Conservation (phyloP, 169 alveolate species). For the Eimeria praecox region DNA sequence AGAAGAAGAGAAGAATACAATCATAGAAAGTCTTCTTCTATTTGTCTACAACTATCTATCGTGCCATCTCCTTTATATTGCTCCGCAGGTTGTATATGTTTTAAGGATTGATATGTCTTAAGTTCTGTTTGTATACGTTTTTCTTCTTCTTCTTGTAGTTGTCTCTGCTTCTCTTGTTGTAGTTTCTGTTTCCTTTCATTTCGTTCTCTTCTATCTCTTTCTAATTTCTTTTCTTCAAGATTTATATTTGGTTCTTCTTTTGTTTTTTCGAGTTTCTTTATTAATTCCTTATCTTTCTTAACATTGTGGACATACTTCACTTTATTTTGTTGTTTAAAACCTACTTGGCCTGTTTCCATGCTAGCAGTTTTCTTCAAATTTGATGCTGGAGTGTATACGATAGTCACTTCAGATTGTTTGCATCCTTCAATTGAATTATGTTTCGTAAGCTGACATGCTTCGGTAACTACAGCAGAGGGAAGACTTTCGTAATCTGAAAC, state of each 20-base stretch:
- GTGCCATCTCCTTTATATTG: conserved; percentile 78
- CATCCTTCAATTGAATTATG: conserved; percentile 85
- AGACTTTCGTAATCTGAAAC: conserved; percentile 50
- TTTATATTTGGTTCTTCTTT: background rate
- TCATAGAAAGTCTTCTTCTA: conserved; percentile 80
- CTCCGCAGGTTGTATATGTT: conserved; percentile 28
- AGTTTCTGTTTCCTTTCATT: background rate
- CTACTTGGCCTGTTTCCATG: conserved; percentile 89
- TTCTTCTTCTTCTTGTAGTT: background rate
- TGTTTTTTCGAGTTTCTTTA: conserved; percentile 56
- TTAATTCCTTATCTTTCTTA: conserved; percentile 42
- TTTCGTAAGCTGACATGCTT: conserved; percentile 87
- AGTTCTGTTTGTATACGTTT: conserved; percentile 23
- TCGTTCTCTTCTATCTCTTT: conserved; percentile 41
- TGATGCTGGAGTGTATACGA: conserved; percentile 90
- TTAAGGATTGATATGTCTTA: conserved; percentile 26
- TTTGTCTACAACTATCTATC: conserved; percentile 77
- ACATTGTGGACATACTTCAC: conserved; percentile 52
- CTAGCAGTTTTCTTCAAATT: conserved; percentile 86
- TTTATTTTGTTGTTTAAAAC: conserved; percentile 54
- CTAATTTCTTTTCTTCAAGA: background rate
- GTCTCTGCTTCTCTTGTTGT: conserved; percentile 15
- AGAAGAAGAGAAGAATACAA: background rate
- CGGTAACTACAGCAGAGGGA: conserved; percentile 73
- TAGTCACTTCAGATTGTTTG: conserved; percentile 82